Base-by-base conservation (phyloP, 2,329 filamentous ascomycete species). In the Aplosporella prunicola region DNA sequence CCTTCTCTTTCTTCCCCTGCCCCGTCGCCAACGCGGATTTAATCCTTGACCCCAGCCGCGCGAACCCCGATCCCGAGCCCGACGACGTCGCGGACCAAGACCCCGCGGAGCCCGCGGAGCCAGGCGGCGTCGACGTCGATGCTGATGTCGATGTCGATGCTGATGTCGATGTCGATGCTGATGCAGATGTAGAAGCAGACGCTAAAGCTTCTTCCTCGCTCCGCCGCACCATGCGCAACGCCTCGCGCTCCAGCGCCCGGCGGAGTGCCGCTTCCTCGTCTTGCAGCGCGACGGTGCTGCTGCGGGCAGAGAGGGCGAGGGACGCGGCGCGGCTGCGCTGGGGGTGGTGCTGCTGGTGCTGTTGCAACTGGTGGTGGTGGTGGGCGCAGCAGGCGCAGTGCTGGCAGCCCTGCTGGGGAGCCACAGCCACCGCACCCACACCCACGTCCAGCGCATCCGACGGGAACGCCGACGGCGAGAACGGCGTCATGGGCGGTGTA, bases 401-500 rank as follows among this genome's bases (percentile, higher is more conserved):
- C 9, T 18, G 26, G 3, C 34, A 36, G 34, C 26, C 22, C 9
- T 22, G 25, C 4, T 9, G 13, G 17, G n/a, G 9, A 8, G 6
- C 5, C 6, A 8, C 27, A 9, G 9, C 27, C 6, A 5, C 27
- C 18, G 16, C n/a, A 10, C 14, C 17, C 13, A 20, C 18, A 20
- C 13, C 9, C 23, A 20, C 3, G 18, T 32, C 30, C 10, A 8
- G 5, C 32, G 9, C 16, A 15, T 16, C 25, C 17, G 17, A 22
- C 9, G 32, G 38, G 20, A 40, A 40, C 10, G 38, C 38, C 10
- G 31, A 22, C 7, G 38, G 38, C 10, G 38, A 40, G 18, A 40
- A 40, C 20, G 38, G 38, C 31, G 38, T 40, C 20, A 40, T 31
- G 15, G 38, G 38, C 9, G 38, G 38, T 5, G 32, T 30, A n/a